Percentiles rank a stretch among this genome's conserved stretches.
Conservation (phyloP, 805 yeast species). For the Teunomyces atbi region DNA sequence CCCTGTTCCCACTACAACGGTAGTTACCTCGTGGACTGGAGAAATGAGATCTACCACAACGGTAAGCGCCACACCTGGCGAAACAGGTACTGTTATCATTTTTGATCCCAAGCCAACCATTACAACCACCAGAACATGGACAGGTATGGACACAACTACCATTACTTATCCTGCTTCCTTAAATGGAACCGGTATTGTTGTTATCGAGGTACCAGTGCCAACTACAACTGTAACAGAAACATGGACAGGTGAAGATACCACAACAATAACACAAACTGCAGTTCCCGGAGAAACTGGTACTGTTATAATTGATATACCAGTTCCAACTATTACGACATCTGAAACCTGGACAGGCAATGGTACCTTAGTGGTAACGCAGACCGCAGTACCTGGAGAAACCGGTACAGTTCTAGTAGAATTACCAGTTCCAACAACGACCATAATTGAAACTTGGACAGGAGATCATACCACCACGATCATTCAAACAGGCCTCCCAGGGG, state of each 20-base stretch:
- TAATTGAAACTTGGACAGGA: conserved; percentile 13
- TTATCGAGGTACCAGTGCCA: no score
- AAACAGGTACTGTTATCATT: background rate
- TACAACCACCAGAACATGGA: conserved; percentile 5
- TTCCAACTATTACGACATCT: background rate
- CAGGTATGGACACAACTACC: no score
- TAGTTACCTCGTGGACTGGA: no score
- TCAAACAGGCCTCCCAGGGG: conserved; percentile 9
- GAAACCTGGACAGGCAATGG: conserved; percentile 9
- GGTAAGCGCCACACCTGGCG: background rate
- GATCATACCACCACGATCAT: conserved; percentile 8
- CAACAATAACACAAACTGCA: no score
- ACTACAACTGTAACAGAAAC: no score
- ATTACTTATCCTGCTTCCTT: no score
- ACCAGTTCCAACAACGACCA: conserved; percentile 12
- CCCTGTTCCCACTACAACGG: no score
- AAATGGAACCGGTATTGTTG: no score
- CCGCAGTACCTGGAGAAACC: conserved; percentile 7
- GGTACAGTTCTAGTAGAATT: conserved; percentile 12
- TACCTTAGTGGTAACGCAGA: conserved; percentile 5
- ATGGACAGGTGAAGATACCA: no score
- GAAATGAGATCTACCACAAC: background rate
- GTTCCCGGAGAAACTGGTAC: background rate
- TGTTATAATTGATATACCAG: background rate
- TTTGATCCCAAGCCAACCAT: conserved; percentile 4